Conservation (phyloP, 768 basidiomycete species). For the Sutorius australiensis region DNA sequence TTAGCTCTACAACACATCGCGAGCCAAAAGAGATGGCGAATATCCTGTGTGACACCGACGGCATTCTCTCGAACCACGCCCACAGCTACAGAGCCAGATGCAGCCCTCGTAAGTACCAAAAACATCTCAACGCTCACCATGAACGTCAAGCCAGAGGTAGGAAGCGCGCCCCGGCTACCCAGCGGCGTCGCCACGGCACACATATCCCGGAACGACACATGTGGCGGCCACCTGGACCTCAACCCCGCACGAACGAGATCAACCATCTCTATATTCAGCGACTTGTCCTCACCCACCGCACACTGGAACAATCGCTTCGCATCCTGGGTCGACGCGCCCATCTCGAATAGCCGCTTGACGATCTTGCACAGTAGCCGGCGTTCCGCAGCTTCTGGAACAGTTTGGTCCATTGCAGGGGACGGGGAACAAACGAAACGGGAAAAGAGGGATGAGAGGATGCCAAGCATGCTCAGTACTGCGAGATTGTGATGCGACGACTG, state of each 20-base stretch:
- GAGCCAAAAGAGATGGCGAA: constrained; percentile 35
- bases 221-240: constrained; percentile 75
- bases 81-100: constrained; percentile 35
- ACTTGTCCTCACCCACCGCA: constrained; percentile 45
- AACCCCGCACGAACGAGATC: constrained; percentile 69
- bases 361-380: constrained; percentile 58
- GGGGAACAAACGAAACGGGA: constrained; percentile 25
- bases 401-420: constrained; percentile 17
- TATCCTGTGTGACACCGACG: constrained; percentile 32
- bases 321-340: constrained; percentile 65
- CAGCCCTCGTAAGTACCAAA: background rate
- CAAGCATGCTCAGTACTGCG: constrained; percentile 58
- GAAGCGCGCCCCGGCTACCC: constrained; percentile 49
- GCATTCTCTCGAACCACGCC: constrained; percentile 46
- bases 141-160: constrained; percentile 64
- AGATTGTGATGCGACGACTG: constrained; percentile 65
- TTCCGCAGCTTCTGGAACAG: constrained; percentile 32
- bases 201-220: constrained; percentile 62
- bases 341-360: constrained; percentile 64
- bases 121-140: constrained; percentile 43
- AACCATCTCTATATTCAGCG: constrained; percentile 59
- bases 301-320: constrained; percentile 62
- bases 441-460: constrained; percentile 50
- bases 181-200: constrained; percentile 50
- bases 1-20: constrained; percentile 40